Percentiles rank a stretch among this genome's conserved stretches.
phyloP scores from a whole-genome alignment of 2,329 filamentous ascomycete species.

The Trichophyton mentagrophytes region DNA sequence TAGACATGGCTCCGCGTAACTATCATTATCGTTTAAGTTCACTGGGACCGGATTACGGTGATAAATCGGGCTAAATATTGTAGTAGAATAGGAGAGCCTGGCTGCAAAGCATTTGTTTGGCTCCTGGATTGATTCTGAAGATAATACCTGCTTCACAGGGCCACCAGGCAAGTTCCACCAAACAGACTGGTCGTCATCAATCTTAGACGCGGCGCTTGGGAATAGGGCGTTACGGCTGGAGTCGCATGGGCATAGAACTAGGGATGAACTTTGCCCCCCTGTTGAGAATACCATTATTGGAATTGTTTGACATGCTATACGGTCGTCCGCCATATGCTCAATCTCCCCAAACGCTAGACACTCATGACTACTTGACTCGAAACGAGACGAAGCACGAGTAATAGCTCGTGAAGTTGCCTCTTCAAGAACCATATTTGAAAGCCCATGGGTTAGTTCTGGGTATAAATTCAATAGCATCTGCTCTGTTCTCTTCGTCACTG shows the following conservation, averaged over 20 bases:
- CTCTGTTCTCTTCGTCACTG: background rate
- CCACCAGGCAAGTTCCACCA: conserved; percentile 37
- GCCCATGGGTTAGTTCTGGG: conserved; percentile 27
- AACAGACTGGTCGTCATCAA: background rate
- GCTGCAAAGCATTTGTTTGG: conserved; percentile 38
- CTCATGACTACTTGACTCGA: conserved; percentile 26
- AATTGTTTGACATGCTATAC: conserved; percentile 19
- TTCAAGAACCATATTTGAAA: conserved; percentile 18
- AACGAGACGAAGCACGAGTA: conserved; percentile 18
- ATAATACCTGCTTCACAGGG: conserved; percentile 43
- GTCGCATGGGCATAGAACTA: conserved; percentile 28
- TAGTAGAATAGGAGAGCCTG: conserved; percentile 34
- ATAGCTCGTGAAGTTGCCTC: conserved; percentile 25
- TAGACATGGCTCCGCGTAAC: conserved; percentile 13
- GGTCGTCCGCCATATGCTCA: conserved; percentile 23
- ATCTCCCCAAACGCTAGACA: conserved; percentile 41
- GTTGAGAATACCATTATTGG: conserved; percentile 24
- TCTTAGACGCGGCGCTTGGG: too few species aligned
- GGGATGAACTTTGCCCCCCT: conserved; percentile 10
- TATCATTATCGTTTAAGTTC: background rate
- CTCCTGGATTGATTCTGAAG: conserved; percentile 34
- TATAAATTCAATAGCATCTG: conserved; percentile 19
- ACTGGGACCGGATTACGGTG: conserved; percentile 20
- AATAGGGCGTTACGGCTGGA: background rate
- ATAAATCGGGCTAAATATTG: conserved; percentile 36